A percentile compares a stretch with the other conserved stretches of the same genome.
Evolutionary conservation across 148 eudicot species (phyloP).

Genomic region (Rhododendron simsii): DNA sequence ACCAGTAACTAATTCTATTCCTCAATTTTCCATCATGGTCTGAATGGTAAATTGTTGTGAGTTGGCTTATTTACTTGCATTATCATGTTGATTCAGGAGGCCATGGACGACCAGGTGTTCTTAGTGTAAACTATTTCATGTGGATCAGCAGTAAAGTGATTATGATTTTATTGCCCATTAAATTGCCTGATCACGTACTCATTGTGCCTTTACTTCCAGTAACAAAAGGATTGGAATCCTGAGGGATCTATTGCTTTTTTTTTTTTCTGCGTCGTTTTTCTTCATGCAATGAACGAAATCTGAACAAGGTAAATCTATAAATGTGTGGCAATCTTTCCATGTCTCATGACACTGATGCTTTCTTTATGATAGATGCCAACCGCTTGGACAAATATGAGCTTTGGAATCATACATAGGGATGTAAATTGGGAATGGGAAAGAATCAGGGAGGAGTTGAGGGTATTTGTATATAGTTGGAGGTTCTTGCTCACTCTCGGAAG

Average conservation of each 20-base stretch:
- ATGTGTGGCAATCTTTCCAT: conserved; percentile 39
- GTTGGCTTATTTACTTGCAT: background rate
- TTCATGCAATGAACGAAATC: conserved; percentile 17
- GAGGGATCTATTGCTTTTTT: conserved; percentile 11
- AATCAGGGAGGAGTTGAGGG: conserved; percentile 72
- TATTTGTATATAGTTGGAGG: conserved; percentile 54
- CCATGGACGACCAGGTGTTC: background rate
- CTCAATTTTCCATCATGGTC: background rate
- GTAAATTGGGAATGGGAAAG: conserved; percentile 75
- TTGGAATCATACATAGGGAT: conserved; percentile 94
- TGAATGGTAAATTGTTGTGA: background rate
- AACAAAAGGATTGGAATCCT: background rate
- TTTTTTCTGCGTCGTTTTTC: conserved; percentile 13
- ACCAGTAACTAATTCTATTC: background rate
- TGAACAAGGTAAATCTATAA: conserved; percentile 49
- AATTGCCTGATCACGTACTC: background rate
- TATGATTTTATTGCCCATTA: background rate
- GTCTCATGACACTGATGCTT: conserved; percentile 80
- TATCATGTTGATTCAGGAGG: background rate
- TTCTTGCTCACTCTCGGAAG: conserved; percentile 60
- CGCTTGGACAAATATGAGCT: conserved; percentile 97
- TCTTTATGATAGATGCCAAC: conserved; percentile 95
- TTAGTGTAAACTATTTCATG: background rate
- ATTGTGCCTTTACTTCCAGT: background rate
- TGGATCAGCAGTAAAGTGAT: background rate